phyloP scores from a whole-genome alignment of 306 rosid genomes.

The Rubus idaeus region DNA sequence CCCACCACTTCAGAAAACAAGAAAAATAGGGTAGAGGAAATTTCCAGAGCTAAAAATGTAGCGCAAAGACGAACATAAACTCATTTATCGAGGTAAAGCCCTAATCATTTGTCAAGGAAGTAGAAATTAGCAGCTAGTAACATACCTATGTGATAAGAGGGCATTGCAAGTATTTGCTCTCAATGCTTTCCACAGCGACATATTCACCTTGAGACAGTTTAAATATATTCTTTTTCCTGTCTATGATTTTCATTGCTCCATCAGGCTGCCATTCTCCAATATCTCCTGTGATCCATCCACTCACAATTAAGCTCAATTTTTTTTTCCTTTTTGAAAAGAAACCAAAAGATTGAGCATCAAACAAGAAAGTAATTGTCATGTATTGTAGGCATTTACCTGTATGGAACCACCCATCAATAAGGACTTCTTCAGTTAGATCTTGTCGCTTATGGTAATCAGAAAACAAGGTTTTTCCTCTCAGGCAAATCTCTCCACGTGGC shows the following conservation, averaged over 20 bases:
- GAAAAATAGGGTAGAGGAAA: neutral
- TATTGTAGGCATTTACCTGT: constrained; percentile 55
- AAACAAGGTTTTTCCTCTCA: constrained; percentile 70
- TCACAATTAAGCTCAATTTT: constrained; percentile 18
- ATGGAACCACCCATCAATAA: constrained; percentile 95
- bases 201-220: constrained; percentile 97
- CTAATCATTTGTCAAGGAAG: neutral
- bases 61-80: neutral
- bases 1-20: neutral
- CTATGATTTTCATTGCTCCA: constrained; percentile 92
- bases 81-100: neutral
- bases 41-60: neutral
- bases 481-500: constrained; percentile 84
- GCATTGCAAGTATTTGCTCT: constrained; percentile 71
- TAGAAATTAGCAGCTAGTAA: constrained; percentile 21
- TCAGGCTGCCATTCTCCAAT: constrained; percentile 91
- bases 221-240: constrained; percentile 83
- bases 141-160: constrained; percentile 74
- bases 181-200: constrained; percentile 84
- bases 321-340: neutral
- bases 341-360: neutral
- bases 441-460: constrained; percentile 82
- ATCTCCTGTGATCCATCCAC: constrained; percentile 62
- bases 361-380: neutral
- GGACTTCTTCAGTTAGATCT: constrained; percentile 75